Conservation (phyloP, 495 filamentous ascomycete species). For the Hypoxylon subgilvum region DNA sequence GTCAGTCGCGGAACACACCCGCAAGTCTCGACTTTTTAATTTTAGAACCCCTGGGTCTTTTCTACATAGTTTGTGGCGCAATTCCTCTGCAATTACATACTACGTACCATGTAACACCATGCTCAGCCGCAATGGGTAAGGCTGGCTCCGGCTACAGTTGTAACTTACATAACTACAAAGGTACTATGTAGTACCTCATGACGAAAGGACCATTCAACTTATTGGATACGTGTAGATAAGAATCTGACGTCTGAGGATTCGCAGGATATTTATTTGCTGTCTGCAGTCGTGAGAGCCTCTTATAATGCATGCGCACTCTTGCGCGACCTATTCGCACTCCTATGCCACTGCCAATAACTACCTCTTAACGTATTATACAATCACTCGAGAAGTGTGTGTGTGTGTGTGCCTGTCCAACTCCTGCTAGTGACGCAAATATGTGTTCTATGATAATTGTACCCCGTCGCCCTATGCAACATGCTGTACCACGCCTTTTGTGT, state of each 20-base stretch:
- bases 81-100: too few species aligned
- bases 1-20: too few species aligned
- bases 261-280: background rate
- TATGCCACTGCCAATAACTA: background rate
- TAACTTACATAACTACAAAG: too few species aligned
- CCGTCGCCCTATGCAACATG: constrained; percentile 15
- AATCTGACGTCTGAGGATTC: background rate
- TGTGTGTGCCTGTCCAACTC: constrained; percentile 11
- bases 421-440: constrained; percentile 16
- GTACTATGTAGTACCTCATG: too few species aligned
- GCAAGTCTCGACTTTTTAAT: too few species aligned
- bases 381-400: too few species aligned
- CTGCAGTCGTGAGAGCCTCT: background rate
- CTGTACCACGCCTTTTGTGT: constrained; percentile 1
- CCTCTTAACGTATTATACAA: constrained; percentile 23
- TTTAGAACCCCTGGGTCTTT: too few species aligned
- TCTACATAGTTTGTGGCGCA: too few species aligned
- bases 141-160: too few species aligned
- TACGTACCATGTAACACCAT: too few species aligned
- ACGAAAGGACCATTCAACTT: background rate
- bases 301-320: background rate
- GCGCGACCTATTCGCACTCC: background rate
- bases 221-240: too few species aligned
- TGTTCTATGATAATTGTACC: constrained; percentile 24
- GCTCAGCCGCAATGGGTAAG: too few species aligned